Conservation (phyloP, 106 monocot genomes). For the Triglochin maritima region DNA sequence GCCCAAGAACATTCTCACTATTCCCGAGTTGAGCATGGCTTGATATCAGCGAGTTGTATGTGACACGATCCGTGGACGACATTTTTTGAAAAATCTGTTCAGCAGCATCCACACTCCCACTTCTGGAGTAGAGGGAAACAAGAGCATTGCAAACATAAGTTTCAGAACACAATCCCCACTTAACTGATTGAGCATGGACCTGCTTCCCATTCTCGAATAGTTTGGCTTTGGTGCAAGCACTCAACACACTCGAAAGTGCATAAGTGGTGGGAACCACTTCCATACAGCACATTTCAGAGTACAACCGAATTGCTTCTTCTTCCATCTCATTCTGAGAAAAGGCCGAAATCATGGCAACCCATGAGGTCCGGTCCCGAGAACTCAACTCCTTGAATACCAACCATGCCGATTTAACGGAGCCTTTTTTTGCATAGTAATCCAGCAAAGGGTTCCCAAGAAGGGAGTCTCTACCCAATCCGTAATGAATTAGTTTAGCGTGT, state of each 20-base stretch:
- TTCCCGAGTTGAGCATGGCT: conserved; percentile 44
- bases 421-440: conserved; percentile 59
- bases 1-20: conserved; percentile 23
- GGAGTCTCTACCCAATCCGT: conserved; percentile 26
- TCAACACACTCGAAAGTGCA: conserved; percentile 61
- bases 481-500: conserved; percentile 39
- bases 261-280: conserved; percentile 59
- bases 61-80: conserved; percentile 40
- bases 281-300: conserved; percentile 31
- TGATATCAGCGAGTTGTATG: conserved; percentile 77
- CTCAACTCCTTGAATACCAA: conserved; percentile 42
- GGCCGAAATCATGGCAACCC: conserved; percentile 81
- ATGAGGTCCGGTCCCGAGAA: conserved; percentile 46
- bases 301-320: conserved; percentile 49
- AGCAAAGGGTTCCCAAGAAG: conserved; percentile 64
- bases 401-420: conserved; percentile 27
- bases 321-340: conserved; percentile 58
- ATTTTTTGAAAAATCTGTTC: conserved; percentile 48
- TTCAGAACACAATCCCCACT: conserved; percentile 50
- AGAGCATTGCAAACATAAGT: conserved; percentile 74
- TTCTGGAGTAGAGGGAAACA: conserved; percentile 48
- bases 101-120: conserved; percentile 23
- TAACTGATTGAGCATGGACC: conserved; percentile 50
- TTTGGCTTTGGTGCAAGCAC: conserved; percentile 51
- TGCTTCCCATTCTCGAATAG: conserved; percentile 37